Percentiles rank a stretch among this genome's conserved stretches.
Evolutionary conservation across 495 filamentous ascomycete genomes (phyloP).

Genomic region (Penicillium canariense): DNA sequence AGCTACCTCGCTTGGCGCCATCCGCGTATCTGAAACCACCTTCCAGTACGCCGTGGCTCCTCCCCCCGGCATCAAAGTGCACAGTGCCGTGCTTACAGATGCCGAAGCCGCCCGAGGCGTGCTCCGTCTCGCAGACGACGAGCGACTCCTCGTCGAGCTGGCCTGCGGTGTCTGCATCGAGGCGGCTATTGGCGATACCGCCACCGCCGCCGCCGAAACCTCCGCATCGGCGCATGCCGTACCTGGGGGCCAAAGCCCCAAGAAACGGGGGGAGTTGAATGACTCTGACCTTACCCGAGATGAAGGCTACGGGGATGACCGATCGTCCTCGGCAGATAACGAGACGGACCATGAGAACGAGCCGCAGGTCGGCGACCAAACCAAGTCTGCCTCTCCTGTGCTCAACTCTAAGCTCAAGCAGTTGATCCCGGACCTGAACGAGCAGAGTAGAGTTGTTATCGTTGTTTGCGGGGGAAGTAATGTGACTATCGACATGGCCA

Average conservation of each 20-base stretch:
- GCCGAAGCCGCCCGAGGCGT: slow-evolving; percentile 76
- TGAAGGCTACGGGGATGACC: slow-evolving; percentile 45
- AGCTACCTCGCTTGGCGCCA: slow-evolving; percentile 75
- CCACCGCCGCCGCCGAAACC: slow-evolving; percentile 11
- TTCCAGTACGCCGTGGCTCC: slow-evolving; percentile 58
- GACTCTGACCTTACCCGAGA: slow-evolving; percentile 22
- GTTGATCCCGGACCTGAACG: slow-evolving; percentile 55
- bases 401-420: slow-evolving; percentile 54
- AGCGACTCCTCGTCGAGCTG: slow-evolving; percentile 74
- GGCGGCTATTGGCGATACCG: slow-evolving; percentile 45
- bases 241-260: slow-evolving; percentile 18
- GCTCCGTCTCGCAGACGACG: slow-evolving; percentile 76
- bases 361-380: slow-evolving; percentile 6
- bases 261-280: slow-evolving; percentile 33
- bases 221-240: slow-evolving; percentile 13
- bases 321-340: slow-evolving; percentile 33
- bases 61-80: slow-evolving; percentile 48
- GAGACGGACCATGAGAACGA: slow-evolving; percentile 31
- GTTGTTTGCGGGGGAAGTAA: slow-evolving; percentile 84
- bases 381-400: slow-evolving; percentile 11
- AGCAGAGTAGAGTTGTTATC: slow-evolving; percentile 71
- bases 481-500: slow-evolving; percentile 65
- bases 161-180: slow-evolving; percentile 79
- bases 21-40: slow-evolving; percentile 66
- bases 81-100: slow-evolving; percentile 71